Evolutionary conservation across 371 early-diverging fungal genomes (phyloP).

Genomic region (Mortierella sp.): DNA sequence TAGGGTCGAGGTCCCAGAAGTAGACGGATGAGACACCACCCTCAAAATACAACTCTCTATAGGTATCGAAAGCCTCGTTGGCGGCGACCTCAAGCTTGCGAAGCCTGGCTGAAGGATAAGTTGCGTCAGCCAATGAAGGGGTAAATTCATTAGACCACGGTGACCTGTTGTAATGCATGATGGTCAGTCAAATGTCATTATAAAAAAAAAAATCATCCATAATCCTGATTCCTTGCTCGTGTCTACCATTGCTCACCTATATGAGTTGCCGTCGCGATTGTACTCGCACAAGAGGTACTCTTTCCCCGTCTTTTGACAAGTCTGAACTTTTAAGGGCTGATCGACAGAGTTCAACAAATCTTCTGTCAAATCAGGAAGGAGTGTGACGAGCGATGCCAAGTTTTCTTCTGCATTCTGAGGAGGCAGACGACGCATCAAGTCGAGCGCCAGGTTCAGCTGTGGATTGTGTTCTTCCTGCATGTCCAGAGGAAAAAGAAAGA

Average conservation of each 20-base stretch:
- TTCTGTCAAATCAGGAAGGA: conserved; percentile 91
- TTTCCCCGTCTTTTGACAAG: conserved; percentile 79
- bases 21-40: conserved; percentile 98
- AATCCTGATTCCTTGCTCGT: not conserved
- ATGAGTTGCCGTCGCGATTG: conserved; percentile 96
- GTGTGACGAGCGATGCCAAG: conserved; percentile 83
- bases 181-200: not conserved
- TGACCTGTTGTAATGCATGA: conserved; percentile 66
- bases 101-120: conserved; percentile 81
- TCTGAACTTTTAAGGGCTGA: conserved; percentile 90
- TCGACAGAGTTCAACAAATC: conserved; percentile 93
- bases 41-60: conserved; percentile 96
- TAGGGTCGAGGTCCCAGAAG: conserved; percentile 90
- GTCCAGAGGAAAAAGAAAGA: not conserved
- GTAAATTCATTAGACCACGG: conserved; percentile 98
- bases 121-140: conserved; percentile 86
- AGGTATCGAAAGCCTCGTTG: conserved; percentile 97
- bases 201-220: not conserved
- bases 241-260: conserved; percentile 71
- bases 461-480: conserved; percentile 15
- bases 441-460: conserved; percentile 89
- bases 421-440: conserved; percentile 97
- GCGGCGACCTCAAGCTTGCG: conserved; percentile 92
- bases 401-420: conserved; percentile 94
- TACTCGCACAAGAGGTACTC: conserved; percentile 95